phyloP scores from a whole-genome alignment of 805 yeast genomes.

The Hanseniaspora singularis region DNA sequence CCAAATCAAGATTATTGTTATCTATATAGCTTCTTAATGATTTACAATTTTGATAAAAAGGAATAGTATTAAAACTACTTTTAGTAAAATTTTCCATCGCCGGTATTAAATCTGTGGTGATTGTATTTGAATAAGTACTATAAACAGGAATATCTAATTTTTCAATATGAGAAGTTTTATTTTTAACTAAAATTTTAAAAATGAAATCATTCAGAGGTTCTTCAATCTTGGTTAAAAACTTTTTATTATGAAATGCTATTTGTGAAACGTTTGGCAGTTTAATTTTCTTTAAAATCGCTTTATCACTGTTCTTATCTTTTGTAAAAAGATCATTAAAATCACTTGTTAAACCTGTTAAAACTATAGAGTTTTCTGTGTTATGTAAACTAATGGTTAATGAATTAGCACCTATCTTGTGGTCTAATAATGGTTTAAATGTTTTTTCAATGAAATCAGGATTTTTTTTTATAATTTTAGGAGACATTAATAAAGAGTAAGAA shows the following conservation, averaged over 20 bases:
- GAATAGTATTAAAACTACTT: slow-evolving; percentile 27
- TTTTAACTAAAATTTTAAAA: slow-evolving; percentile 25
- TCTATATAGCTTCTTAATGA: slow-evolving; percentile 21
- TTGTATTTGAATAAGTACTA: slow-evolving; percentile 25
- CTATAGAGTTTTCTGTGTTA: slow-evolving; percentile 10
- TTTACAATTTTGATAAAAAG: slow-evolving; percentile 27
- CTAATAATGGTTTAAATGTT: slow-evolving; percentile 17
- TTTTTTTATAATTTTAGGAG: slow-evolving; percentile 24
- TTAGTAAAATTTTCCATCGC: slow-evolving; percentile 28
- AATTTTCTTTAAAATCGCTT: slow-evolving; percentile 6
- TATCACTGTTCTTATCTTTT: background rate
- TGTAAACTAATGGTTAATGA: slow-evolving; percentile 9
- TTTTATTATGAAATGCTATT: slow-evolving; percentile 28
- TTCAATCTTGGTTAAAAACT: slow-evolving; percentile 25
- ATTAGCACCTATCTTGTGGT: slow-evolving; percentile 14
- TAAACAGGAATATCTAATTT: slow-evolving; percentile 25
- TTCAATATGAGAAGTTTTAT: slow-evolving; percentile 22
- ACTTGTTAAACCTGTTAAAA: slow-evolving; percentile 2
- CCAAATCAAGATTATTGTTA: slow-evolving; percentile 15
- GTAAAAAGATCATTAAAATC: slow-evolving; percentile 9
- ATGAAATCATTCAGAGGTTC: slow-evolving; percentile 28
- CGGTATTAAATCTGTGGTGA: slow-evolving; percentile 23
- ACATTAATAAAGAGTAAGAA: slow-evolving; percentile 16
- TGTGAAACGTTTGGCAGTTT: slow-evolving; percentile 16
- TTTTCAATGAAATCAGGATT: slow-evolving; percentile 22